phyloP scores from a whole-genome alignment of 495 filamentous ascomycete genomes.

The Aspergillus wentii region DNA sequence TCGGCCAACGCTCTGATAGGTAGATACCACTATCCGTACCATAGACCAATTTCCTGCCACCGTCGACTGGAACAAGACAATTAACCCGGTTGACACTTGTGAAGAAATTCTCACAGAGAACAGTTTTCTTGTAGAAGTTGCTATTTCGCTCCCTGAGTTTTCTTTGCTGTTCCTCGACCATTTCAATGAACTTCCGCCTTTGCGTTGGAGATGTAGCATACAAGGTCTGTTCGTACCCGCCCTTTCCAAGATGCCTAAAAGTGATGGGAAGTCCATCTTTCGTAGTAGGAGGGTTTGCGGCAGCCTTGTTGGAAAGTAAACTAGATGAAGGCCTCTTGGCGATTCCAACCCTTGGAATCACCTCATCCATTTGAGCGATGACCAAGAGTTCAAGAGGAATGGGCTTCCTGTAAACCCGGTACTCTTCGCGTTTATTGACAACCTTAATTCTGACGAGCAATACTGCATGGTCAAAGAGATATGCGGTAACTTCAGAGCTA shows the following conservation, averaged over 20 bases:
- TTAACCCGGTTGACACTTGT: conserved; percentile 77
- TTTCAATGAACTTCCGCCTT: conserved; percentile 91
- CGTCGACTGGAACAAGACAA: conserved; percentile 89
- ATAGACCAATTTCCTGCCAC: conserved; percentile 87
- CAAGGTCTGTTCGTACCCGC: conserved; percentile 89
- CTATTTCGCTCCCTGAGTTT: conserved; percentile 74
- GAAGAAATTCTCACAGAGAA: conserved; percentile 84
- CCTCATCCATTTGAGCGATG: conserved; percentile 94
- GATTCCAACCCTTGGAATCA: conserved; percentile 76
- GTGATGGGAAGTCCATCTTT: conserved; percentile 91
- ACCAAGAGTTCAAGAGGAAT: conserved; percentile 92
- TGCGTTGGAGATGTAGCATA: conserved; percentile 76
- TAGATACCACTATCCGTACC: conserved; percentile 94
- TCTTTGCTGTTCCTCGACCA: conserved; percentile 85
- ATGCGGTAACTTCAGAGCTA: conserved; percentile 83
- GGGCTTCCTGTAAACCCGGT: conserved; percentile 90
- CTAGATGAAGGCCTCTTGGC: conserved; percentile 84
- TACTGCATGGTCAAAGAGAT: conserved; percentile 94
- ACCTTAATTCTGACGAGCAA: conserved; percentile 84
- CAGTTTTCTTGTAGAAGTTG: conserved; percentile 88
- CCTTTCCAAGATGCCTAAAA: conserved; percentile 96
- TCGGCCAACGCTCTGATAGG: conserved; percentile 82
- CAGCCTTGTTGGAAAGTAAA: conserved; percentile 70
- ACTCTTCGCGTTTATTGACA: conserved; percentile 88
- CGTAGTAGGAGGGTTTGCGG: conserved; percentile 41